Evolutionary conservation across 192 early-diverging fungal species (phyloP).

Genomic region (Mortierella alpina): DNA sequence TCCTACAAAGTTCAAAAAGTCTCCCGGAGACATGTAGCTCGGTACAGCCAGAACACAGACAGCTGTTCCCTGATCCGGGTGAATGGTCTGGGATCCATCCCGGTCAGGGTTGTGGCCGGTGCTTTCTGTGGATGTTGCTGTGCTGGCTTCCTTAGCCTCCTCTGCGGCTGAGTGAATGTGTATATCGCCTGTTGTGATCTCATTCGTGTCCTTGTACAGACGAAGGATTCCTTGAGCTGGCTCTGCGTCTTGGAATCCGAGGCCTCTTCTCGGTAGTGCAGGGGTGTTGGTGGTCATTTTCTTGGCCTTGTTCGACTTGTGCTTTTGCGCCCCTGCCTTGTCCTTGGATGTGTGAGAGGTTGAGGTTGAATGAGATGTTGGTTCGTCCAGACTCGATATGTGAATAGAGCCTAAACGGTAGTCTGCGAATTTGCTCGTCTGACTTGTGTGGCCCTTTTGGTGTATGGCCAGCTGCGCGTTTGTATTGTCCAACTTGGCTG

Average conservation of each 20-base stretch:
- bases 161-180: constrained; percentile 13
- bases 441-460: too few relatives aligned
- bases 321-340: constrained; percentile 1
- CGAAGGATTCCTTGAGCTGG: constrained; percentile 68
- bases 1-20: constrained; percentile 89
- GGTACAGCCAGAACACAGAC: constrained; percentile 90
- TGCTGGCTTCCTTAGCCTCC: background rate
- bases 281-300: constrained; percentile 4
- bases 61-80: constrained; percentile 54
- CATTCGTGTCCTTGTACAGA: constrained; percentile 68
- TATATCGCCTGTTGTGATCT: constrained; percentile 53
- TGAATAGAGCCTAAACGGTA: constrained; percentile 36
- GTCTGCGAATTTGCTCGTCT: constrained; percentile 1
- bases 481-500: too few relatives aligned
- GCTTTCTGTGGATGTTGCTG: background rate
- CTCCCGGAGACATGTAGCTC: constrained; percentile 86
- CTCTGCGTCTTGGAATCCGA: constrained; percentile 26
- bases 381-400: constrained; percentile 16
- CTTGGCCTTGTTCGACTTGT: background rate
- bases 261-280: constrained; percentile 3
- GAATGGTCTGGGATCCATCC: constrained; percentile 33
- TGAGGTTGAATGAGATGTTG: background rate
- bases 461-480: too few relatives aligned
- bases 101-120: background rate
- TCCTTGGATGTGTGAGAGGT: constrained; percentile 3